Base-by-base conservation (phyloP, 2,329 filamentous ascomycete species). In the Botrytis paeoniae region DNA sequence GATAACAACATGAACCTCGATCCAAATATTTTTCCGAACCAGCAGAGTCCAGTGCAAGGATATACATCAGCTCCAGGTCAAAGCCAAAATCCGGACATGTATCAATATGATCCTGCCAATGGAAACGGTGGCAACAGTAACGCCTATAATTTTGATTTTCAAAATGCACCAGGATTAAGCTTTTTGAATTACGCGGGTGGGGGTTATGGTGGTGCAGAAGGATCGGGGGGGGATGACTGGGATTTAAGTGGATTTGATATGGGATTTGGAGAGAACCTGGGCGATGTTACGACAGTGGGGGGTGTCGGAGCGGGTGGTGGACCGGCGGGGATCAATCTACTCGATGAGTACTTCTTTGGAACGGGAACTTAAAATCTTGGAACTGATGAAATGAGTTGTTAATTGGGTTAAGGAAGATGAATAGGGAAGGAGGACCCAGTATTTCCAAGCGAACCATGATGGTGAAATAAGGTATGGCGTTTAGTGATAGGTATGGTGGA, bases 271-370 rank as follows among this genome's bases (percentile, higher is more conserved):
- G 8, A 71, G 77, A 70, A 77, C 74, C 6, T 76, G 76, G 71
- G 59, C 75, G 77, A 8, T 76, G 71, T 73, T 76, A 73, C 63
- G 76, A 74, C 35, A 75, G 76, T 71, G 75, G 78, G 77, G 75
- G 79, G 77, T 57, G 79, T 77, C 37, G 78, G 77, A 0, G 75
- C 76, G 4, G 76, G 75, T 48, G 76, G 75, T 22, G 74, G 65
- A 6, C 65, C 65, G 16, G 65, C 65, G 25, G 65, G 75, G 4
- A 48, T 81, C 73, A 85, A 87, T 82, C 77, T 88, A 45, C 84
- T 88, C 76, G 85, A 87, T 77, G 86, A 85, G 6, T 88, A 86
- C 78, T 88, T 87, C 79, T 88, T 88, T 80, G 86, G 86, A 14
- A 57, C 65, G 2, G 86, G 86, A 14, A 57, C 65, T 6, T 68